Evolutionary conservation across 2,329 filamentous ascomycete species (phyloP), one percentile per base, ranked within the genome.

Genomic region (Curvularia eragrostidis): DNA sequence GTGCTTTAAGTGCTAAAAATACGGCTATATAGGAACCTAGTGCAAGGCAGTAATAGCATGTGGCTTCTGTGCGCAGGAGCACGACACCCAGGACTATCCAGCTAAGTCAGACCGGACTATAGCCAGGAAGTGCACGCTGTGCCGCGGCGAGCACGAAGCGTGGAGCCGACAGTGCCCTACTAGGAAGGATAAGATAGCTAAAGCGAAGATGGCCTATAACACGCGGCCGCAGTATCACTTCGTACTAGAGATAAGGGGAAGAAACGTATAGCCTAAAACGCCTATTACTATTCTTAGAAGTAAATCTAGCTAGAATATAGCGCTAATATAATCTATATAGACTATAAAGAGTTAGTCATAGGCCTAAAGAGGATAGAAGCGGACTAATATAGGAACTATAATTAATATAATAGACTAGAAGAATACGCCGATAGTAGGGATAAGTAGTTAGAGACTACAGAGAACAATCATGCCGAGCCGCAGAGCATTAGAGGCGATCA

Each of bases 21-120:
- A 63, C 32, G 50, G 59, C 62, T 46, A 65, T 38, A 65, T 62
- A 65, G 56, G 54, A 66, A 65, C 59, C 60, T 36, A 68, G 52
- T 63, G 50, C 48, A 63, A 68, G 62, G 61, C 52, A 62, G 32
- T 51, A 62, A 64, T 26, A 54, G 60, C 48, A 51, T 51, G 28
- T 43, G 10, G 48, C 48, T 15, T 43, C 48, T 51, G 19, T 43
- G 28, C 39, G 28, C 39, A 51, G 39, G 39, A 51, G 28, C 39
- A 51, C 48, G 39, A 51, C 18, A 51, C 38, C 39, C 12, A 8
- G 6, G 48, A 51, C 28, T 51, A 54, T 53, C 48, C 32, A 41
- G 56, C 43, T n/a, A 67, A 52, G 52, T 12, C 21, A 2, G 50
- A 43, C 23, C 56, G 44, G 39, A 47, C 21, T 26, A 41, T 52